Evolutionary conservation across 31 red algal genomes (phyloP), one percentile per base, ranked within the genome.

Genomic region (Odonthalia washingtoniensis): DNA sequence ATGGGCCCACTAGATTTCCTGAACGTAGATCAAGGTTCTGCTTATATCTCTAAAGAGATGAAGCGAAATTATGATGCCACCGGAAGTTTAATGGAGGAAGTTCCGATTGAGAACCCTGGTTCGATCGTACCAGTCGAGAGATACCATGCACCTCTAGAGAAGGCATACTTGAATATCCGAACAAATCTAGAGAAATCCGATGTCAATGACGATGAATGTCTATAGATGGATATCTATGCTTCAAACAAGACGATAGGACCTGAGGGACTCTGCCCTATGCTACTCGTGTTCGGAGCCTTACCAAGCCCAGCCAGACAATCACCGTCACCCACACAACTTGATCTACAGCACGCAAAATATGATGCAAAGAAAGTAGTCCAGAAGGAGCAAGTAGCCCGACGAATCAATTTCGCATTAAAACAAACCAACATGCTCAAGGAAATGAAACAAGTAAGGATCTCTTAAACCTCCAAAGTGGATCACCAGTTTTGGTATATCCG

Each of bases 221-320:
- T 73, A 65, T 38, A 85, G 27, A 33, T 74, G 26, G 81, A 64
- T 61, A 72, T 87, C 0, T 75, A 36, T 21, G 63, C 33, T 18
- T 44, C 77, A 1, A 76, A 62, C 53, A 38, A 67, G 43, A 77
- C 72, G 14, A 65, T 77, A 39, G 70, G 84, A 44, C 84, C 43
- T 0, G 84, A 87, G 37, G 72, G 72, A 26, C 74, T 78, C 5
- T 76, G 46, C 34, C 72, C 84, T 21, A 77, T 49, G 5, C 39
- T 87, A 18, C 28, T 78, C 0, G 84, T 87, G 18, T 87, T 77
- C 68, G 72, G 72, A 75, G 84, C 74, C 28, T 35, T 87, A 2
- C 35, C 84, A 26, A 3, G 84, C 36, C 72, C 72, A 43, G 1
- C 74, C 24, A 17, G 73, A 0, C 36, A 45, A 0, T 31, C 26